Conservation (phyloP, 257 asterid species). For the Nemophila menziesii region DNA sequence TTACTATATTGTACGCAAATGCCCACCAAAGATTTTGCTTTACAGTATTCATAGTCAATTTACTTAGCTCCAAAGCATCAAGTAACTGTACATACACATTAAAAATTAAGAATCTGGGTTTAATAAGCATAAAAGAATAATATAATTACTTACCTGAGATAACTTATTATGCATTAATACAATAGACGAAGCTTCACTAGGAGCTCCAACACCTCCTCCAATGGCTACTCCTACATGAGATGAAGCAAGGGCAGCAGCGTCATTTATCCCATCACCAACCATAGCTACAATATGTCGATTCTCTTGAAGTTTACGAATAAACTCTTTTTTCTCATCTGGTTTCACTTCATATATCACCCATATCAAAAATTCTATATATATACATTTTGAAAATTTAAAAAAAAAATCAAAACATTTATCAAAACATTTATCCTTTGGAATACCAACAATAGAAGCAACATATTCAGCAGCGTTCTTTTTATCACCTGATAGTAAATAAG, state of each 20-base stretch:
- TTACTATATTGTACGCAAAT: slow-evolving; percentile 89
- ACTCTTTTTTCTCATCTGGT: slow-evolving; percentile 75
- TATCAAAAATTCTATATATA: too few species aligned
- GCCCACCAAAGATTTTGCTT: slow-evolving; percentile 99
- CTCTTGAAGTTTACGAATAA: slow-evolving; percentile 57
- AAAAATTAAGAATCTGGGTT: not conserved
- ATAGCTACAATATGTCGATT: slow-evolving; percentile 74
- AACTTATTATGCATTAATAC: slow-evolving; percentile 90
- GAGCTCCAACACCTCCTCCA: slow-evolving; percentile 95
- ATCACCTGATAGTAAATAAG: slow-evolving; percentile 94
- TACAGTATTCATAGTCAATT: slow-evolving; percentile 89
- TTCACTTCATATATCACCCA: slow-evolving; percentile 82
- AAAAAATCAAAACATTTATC: slow-evolving; percentile 30
- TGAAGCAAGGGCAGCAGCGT: slow-evolving; percentile 95
- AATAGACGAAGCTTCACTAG: slow-evolving; percentile 91
- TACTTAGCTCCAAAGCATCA: slow-evolving; percentile 94
- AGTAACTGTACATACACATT: slow-evolving; percentile 78
- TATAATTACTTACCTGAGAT: slow-evolving; percentile 78
- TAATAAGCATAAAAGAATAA: not conserved
- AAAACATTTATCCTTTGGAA: slow-evolving; percentile 77
- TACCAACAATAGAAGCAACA: slow-evolving; percentile 96
- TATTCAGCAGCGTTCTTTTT: slow-evolving; percentile 83
- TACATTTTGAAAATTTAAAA: not conserved
- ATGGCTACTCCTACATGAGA: slow-evolving; percentile 94
- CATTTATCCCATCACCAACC: slow-evolving; percentile 99